phyloP scores from a whole-genome alignment of 371 early-diverging fungal species.

The Mucor saturninus region DNA sequence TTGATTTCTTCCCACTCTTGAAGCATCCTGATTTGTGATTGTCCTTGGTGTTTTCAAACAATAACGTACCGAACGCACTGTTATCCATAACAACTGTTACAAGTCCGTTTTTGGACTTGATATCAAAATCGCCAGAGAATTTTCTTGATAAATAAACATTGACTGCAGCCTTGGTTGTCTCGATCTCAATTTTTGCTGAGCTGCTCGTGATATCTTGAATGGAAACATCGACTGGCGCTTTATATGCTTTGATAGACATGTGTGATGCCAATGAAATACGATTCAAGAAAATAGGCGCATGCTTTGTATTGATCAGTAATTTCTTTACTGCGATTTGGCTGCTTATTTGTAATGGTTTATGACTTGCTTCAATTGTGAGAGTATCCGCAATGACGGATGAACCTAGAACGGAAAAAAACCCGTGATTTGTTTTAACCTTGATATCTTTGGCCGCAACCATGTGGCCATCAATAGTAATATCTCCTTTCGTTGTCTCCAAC shows the following conservation, averaged over 20 bases:
- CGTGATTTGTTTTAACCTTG: conserved; percentile 5
- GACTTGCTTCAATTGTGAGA: neutral
- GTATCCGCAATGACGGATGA: conserved; percentile 1
- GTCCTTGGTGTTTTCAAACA: conserved; percentile 7
- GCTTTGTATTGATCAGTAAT: conserved; percentile 12
- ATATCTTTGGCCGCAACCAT: conserved; percentile 3
- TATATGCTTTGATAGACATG: conserved; percentile 11
- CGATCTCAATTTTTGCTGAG: conserved; percentile 9
- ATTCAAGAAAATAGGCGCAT: conserved; percentile 15
- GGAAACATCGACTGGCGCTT: conserved; percentile 13
- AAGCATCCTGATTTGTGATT: conserved; percentile 13
- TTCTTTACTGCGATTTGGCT: conserved; percentile 5
- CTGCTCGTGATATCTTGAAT: conserved; percentile 6
- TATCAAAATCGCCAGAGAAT: conserved; percentile 13
- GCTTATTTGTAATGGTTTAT: neutral
- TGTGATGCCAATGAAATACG: neutral
- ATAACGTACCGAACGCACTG: neutral
- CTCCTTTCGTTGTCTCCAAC: conserved; percentile 13
- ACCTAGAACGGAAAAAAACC: conserved; percentile 1
- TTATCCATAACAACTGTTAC: neutral
- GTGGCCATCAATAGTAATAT: neutral
- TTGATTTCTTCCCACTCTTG: conserved; percentile 10
- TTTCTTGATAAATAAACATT: conserved; percentile 13
- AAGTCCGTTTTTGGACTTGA: neutral
- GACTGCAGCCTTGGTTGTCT: conserved; percentile 15